Evolutionary conservation across 1,284 basidiomycete genomes (phyloP).

Genomic region (Moesziomyces parantarcticus): DNA sequence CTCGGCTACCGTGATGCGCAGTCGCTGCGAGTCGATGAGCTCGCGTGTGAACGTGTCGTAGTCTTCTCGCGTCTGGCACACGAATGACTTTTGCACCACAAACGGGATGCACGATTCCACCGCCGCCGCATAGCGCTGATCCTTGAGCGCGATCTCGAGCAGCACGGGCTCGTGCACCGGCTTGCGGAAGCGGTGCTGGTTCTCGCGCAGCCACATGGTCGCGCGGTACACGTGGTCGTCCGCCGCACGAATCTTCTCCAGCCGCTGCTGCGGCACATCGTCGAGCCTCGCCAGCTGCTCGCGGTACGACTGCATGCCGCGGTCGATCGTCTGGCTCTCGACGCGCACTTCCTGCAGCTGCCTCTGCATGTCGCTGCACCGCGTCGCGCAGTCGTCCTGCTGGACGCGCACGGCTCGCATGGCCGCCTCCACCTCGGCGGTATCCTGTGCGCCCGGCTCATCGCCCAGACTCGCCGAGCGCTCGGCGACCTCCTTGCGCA

Average conservation of each 20-base stretch:
- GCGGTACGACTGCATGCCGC: slow-evolving; percentile 16
- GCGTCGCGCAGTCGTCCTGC: slow-evolving; percentile 28
- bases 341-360: slow-evolving; percentile 34
- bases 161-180: slow-evolving; percentile 85
- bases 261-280: slow-evolving; percentile 52
- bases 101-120: slow-evolving; percentile 80
- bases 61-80: slow-evolving; percentile 86
- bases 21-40: slow-evolving; percentile 73
- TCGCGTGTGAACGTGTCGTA: slow-evolving; percentile 74
- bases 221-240: slow-evolving; percentile 76
- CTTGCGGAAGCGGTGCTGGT: slow-evolving; percentile 78
- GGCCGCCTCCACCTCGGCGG: slow-evolving; percentile 40
- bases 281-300: slow-evolving; percentile 49
- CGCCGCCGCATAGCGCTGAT: slow-evolving; percentile 75
- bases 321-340: slow-evolving; percentile 33
- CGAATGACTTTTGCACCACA: slow-evolving; percentile 78
- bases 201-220: slow-evolving; percentile 80
- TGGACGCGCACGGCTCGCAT: slow-evolving; percentile 35
- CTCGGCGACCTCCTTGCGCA: slow-evolving; percentile 42
- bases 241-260: slow-evolving; percentile 67
- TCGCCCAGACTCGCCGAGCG: slow-evolving; percentile 31
- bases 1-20: slow-evolving; percentile 66
- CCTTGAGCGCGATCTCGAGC: slow-evolving; percentile 77
- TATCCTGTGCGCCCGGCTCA: slow-evolving; percentile 33
- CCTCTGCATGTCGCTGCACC: slow-evolving; percentile 27